Base-by-base conservation (phyloP, 2,329 filamentous ascomycete species). In the Pseudogymnoascus sp. region DNA sequence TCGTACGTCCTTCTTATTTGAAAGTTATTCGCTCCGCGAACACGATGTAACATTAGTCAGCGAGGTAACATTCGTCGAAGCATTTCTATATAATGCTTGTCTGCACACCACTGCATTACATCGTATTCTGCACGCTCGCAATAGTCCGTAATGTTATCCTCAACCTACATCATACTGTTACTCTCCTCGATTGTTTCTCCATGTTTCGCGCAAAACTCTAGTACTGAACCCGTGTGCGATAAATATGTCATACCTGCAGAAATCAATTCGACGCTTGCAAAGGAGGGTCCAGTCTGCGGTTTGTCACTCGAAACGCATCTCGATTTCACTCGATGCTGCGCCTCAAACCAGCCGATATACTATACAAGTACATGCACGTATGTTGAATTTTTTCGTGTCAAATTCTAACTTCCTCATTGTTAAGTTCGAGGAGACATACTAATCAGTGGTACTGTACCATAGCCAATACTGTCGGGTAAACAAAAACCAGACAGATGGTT, bases 51-150 rank as follows among this genome's bases (percentile, higher is more conserved):
- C 40, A 44, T 44, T 40, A 40, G 38, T 40, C 38, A 40, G 38
- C 38, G 16, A 18, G 3, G 38, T 18, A 40, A 44, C 11, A 46
- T 25, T 44, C 11, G 21, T 23, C 21, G 21, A 25, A 25, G 12
- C 42, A 46, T 46, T 25, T 46, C 21, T 46, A 46, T 46, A 46
- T 46, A 46, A 46, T 46, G 42, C 42, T 46, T 46, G 42, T 46
- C 42, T 46, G 2, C 42, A 25, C 12, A 25, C 21, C 21, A 46
- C 21, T 25, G 21, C 2, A 46, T 23, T 46, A 46, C 11, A 46
- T 25, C 21, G 21, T 14, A 46, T 25, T 46, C 21, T 25, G 12
- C 21, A 7, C 21, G 21, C 42, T 23, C 42, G 42, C 21, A 25
- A 25, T 25, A 46, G 12, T n/a, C 21, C 21, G 10, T 4, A 8